Evolutionary conservation across 148 eudicot species (phyloP).

Genomic region (Rhododendron mucronatum): DNA sequence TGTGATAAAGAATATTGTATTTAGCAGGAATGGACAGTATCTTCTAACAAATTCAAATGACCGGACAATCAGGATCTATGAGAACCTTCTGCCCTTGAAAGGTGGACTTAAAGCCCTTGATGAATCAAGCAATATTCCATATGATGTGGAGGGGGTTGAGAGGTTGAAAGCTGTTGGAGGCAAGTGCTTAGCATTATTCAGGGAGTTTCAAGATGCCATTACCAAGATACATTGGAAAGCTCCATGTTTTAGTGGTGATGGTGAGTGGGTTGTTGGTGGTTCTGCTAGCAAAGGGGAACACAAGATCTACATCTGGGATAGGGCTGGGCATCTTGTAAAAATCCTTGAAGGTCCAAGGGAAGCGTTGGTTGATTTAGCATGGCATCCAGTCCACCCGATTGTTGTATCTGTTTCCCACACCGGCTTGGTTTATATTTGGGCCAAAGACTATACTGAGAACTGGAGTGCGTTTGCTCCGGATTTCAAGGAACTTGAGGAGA

Average conservation of each 20-base stretch:
- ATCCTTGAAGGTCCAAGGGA: conserved; percentile 97
- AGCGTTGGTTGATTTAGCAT: conserved; percentile 84
- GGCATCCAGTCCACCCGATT: conserved; percentile 93
- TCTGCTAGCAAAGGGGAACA: conserved; percentile 98
- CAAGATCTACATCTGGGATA: conserved; percentile 93
- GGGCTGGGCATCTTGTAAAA: conserved; percentile 94
- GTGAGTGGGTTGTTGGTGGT: conserved; percentile 97
- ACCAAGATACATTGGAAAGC: conserved; percentile 94
- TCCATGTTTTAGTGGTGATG: conserved; percentile 95
- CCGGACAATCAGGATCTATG: conserved; percentile 81
- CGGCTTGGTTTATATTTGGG: conserved; percentile 92
- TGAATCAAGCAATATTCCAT: conserved; percentile 25
- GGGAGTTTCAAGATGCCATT: conserved; percentile 91
- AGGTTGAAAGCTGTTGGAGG: conserved; percentile 69
- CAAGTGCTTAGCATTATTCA: conserved; percentile 68
- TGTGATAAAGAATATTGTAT: conserved; percentile 73
- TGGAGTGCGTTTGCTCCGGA: conserved; percentile 99
- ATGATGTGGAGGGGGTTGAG: conserved; percentile 49
- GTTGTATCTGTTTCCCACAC: conserved; percentile 85
- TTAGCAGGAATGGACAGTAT: conserved; percentile 77
- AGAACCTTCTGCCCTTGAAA: conserved; percentile 70
- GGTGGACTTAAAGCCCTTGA: conserved; percentile 51
- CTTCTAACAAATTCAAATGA: conserved; percentile 96
- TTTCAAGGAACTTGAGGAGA: conserved; percentile 96
- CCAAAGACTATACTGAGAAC: conserved; percentile 91